Evolutionary conservation across 106 monocot species (phyloP), one percentile per base, ranked within the genome.

Genomic region (Posidonia australis): DNA sequence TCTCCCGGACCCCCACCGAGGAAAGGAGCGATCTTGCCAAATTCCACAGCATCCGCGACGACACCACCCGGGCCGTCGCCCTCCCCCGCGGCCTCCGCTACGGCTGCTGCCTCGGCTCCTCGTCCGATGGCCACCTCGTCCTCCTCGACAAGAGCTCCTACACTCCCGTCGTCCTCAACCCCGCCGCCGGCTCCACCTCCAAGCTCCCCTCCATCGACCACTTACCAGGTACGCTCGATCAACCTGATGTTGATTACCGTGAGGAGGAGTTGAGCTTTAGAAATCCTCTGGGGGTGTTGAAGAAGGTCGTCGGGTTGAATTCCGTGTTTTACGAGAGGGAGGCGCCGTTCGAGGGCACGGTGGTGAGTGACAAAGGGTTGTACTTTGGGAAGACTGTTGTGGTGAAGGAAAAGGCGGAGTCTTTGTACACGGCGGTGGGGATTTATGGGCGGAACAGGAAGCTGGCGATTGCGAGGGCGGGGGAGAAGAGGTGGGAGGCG

Each of bases 381-480:
- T 45, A 62, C 43, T 62, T 62, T 62, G 62, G 62, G 44, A 62
- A 62, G 21, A 62, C 44, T 13, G 21, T 62, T 19, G 43, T 62
- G 21, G 28, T 10, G 29, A 17, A 17, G 25, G n/a, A 28, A 60
- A 36, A 17, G 31, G 22, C 19, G 14, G 14, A 5, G 43, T 44
- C 43, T 32, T 62, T 36, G 0, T 62, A 24, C 62, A 62, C 20
- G 7, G 62, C 62, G 5, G 43, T 62, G 3, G 62, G 62, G 62
- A 62, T 62, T 43, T 62, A 62, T 62, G 62, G 62, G 22, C 20
- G 43, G 20, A 44, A 44, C 5, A 41, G 42, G 62, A 11, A 44
- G 18, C 7, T 62, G 43, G 62, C 62, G 9, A 62, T 62, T 44
- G 62, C 62, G 21, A 62, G 21, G 22, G 23, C 43, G 30, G 62